phyloP scores from a whole-genome alignment of 148 eudicot genomes.

The Amaranthus palmeri region DNA sequence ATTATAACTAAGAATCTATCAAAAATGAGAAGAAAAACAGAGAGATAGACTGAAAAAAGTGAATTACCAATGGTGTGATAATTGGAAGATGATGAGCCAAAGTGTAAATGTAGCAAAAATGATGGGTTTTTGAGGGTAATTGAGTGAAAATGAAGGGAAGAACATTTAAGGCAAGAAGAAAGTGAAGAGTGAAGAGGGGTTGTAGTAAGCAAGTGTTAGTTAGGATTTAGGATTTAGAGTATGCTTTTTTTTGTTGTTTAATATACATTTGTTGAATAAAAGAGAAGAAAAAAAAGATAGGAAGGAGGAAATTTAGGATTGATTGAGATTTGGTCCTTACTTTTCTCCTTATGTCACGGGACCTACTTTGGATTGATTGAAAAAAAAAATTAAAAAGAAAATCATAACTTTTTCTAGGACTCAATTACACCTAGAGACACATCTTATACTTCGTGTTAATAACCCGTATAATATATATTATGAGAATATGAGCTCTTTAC shows the following conservation, averaged over 20 bases:
- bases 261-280: neutral
- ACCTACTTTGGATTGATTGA: constrained; percentile 14
- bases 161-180: constrained; percentile 16
- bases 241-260: neutral
- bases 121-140: constrained; percentile 20
- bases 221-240: neutral
- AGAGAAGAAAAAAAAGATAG: neutral
- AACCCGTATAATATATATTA: no score
- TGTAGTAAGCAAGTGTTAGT: constrained; percentile 10
- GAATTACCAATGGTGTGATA: constrained; percentile 10
- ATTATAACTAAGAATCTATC: neutral
- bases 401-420: no score
- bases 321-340: constrained; percentile 27
- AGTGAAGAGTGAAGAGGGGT: neutral
- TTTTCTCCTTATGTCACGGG: constrained; percentile 29
- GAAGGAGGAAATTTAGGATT: constrained; percentile 22
- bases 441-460: no score
- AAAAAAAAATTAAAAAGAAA: constrained; percentile 16
- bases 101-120: constrained; percentile 14
- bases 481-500: no score
- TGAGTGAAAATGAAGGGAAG: constrained; percentile 30
- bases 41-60: neutral
- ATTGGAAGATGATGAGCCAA: neutral
- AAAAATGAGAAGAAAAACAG: neutral
- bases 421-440: no score